Base-by-base conservation (phyloP, 331 rosid genomes). In the Ulmus americana region DNA sequence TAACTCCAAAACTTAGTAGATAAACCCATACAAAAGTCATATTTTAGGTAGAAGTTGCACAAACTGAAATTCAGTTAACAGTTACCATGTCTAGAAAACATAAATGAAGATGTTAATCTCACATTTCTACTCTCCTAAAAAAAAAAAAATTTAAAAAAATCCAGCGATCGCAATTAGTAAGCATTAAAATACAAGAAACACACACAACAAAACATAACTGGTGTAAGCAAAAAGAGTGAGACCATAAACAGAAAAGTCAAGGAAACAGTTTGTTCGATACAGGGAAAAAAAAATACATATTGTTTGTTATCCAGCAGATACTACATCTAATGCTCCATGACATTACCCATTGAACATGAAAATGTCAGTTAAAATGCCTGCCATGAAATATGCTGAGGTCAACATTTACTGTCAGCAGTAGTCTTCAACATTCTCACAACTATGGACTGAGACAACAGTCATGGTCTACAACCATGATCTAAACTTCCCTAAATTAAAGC, bases 1-100 rank as follows among this genome's bases (percentile, higher is more conserved):
- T 10, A 52, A 46, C 35, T 60, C 53, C 62, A 69, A 58, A 47
- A 69, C 76, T 70, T 67, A 55, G 63, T 60, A 38, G 54, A 64
- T 71, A 54, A 68, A 62, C 45, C 20, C 11, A 50, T 43, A 22
- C 8, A 55, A 40, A 51, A 53, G 44, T 45, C 63, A 57, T 39
- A 8, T n/a, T 40, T 16, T 45, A 22, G 46, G 63, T 9, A 69
- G 70, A 63, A 55, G 56, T 66, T 28, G 16, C 35, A 6, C 43
- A 45, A 39, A 58, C 61, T 48, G 40, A 10, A 64, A 8, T 59
- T 57, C 11, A 51, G 55, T 18, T 62, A 20, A 39, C 47, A 55
- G 22, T 12, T 16, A 6, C 6, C 42, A 61, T 16, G 15, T 59
- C 41, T 13, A 59, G 6, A 16, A 1, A 62, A 54, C 8, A 9